These are phyloP conservation scores for Scedosporium aurantiacum DNA, from an alignment of 2,329 filamentous ascomycete genomes.

Conservation along the genomic window DNA sequence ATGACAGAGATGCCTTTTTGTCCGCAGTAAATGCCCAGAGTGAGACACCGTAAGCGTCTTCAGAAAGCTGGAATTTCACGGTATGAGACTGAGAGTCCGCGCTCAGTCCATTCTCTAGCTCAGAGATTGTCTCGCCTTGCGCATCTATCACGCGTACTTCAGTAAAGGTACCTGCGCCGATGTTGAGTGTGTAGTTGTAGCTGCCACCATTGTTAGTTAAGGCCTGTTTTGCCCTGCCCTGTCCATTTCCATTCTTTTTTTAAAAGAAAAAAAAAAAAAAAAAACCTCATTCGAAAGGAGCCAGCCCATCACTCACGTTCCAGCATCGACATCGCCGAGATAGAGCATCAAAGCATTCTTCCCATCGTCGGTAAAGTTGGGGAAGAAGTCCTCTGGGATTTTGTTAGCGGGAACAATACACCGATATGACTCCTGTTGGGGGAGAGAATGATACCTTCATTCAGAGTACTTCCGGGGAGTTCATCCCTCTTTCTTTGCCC, in stretches of 20 bases:
- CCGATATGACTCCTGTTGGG: background rate
- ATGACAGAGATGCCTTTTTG: background rate
- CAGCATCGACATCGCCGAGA: background rate
- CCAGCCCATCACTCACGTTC: background rate
- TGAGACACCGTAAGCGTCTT: background rate
- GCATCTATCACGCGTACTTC: background rate
- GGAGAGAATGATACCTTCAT: background rate
- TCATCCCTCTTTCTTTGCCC: background rate
- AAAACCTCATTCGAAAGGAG: too few species aligned
- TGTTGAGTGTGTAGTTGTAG: background rate
- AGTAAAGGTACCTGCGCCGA: background rate
- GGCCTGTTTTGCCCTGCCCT: too few species aligned
- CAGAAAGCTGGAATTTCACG: background rate
- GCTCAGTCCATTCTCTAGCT: background rate
- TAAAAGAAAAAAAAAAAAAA: too few species aligned
- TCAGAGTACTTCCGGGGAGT: background rate
- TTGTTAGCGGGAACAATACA: background rate
- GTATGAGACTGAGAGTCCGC: background rate
- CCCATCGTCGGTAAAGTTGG: background rate
- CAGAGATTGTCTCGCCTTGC: background rate
- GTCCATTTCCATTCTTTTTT: too few species aligned
- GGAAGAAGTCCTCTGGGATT: background rate
- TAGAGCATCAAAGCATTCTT: background rate
- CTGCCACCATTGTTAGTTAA: background rate
- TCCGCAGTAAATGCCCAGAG: background rate